Base-by-base conservation (phyloP, 1,284 basidiomycete genomes). In the Ceratobasidium sp. region DNA sequence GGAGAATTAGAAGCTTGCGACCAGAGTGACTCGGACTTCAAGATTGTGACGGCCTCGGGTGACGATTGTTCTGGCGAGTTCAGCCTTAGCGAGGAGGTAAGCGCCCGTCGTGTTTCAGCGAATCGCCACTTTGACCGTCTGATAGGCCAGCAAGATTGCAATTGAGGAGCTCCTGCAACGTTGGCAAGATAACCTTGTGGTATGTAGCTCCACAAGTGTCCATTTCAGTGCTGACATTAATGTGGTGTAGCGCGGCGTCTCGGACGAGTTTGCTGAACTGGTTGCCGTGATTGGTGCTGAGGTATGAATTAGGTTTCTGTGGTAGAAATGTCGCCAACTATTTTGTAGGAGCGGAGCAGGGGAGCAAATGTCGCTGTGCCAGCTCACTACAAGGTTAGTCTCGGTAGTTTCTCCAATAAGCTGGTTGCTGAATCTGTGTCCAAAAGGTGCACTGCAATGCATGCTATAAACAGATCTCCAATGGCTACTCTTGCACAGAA, bases 401-500 rank as follows among this genome's bases (percentile, higher is more conserved):
- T 22, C 3, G 52, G 13, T 34, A 3, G 17, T 32, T 17, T 12
- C 29, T 40, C 20, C 27, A 43, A 34, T 29, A 42, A 8, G n/a
- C 22, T 35, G 20, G 17, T 34, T 34, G 13, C 13, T 31, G 25
- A 43, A n/a, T 15, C 6, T n/a, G 15, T 40, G 4, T n/a, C n/a
- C 4, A 38, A 54, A 34, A 64, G 60, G 34, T 64, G 8, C 52
- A 64, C 22, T 64, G 60, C 20, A 49, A 64, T 27, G 45, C 31
- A 13, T 64, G 60, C 22, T 6, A 27, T 3, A 40, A 42, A 20
- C 45, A 52, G 17, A 64, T 64, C 34, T 40, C 25, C 47, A 17
- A 64, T 27, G 60, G 60, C 31, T 64, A 38, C 34, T 50, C 60
- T 38, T 64, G 60, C 49, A 7, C 32, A 12, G 60, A 64, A 12